Conservation (phyloP, 192 early-diverging fungal genomes). For the Allomyces macrogynus region DNA sequence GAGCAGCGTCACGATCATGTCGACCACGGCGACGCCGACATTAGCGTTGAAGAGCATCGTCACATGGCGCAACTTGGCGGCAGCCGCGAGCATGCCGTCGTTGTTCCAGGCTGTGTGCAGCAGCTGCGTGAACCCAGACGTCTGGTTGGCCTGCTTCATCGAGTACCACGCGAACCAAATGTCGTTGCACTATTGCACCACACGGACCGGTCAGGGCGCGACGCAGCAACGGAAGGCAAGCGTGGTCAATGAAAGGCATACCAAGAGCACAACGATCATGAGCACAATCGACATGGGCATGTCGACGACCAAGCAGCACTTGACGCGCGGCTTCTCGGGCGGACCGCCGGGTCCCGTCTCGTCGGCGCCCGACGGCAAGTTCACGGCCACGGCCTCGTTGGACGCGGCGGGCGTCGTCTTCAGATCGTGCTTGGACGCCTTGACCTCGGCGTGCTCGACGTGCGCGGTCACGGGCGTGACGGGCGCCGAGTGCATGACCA, state of each 20-base stretch:
- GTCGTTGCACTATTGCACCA: not conserved
- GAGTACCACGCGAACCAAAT: not conserved
- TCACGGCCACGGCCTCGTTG: not conserved
- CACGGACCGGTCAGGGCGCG: not conserved
- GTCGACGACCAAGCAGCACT: not conserved
- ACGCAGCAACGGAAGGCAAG: too few relatives aligned
- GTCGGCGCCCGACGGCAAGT: not conserved
- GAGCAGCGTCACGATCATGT: not conserved
- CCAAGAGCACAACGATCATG: not conserved
- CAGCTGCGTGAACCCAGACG: not conserved
- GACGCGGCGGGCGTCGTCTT: not conserved
- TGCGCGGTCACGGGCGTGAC: too few relatives aligned
- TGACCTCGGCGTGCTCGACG: not conserved
- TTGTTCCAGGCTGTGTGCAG: not conserved
- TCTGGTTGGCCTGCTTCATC: not conserved
- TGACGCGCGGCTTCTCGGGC: not conserved
- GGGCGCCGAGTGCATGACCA: too few relatives aligned
- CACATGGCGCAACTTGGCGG: not conserved
- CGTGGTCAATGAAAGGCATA: not conserved
- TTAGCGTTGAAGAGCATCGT: not conserved
- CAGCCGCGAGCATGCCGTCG: not conserved
- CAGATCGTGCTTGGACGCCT: not conserved
- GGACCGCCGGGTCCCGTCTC: not conserved
- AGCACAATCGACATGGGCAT: constrained; percentile 1
- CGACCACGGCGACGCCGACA: not conserved